These are phyloP conservation scores for Sparassis latifolia DNA, from an alignment of 1,284 basidiomycete genomes.

Conservation along the genomic window DNA sequence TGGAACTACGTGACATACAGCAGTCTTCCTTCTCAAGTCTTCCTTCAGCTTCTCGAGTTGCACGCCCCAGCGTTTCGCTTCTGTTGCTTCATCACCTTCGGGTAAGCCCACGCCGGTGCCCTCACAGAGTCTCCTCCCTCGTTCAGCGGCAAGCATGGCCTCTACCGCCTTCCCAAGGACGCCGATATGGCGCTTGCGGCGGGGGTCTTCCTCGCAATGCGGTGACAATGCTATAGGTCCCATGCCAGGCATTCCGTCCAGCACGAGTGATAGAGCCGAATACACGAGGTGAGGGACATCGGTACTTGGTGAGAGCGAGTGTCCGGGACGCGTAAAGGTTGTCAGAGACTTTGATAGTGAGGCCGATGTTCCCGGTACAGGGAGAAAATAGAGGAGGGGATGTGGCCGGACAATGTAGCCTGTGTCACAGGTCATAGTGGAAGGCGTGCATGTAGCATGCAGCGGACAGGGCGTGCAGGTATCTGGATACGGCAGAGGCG, in stretches of 20 bases:
- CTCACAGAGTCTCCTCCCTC: slow-evolving; percentile 67
- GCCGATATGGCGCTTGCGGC: slow-evolving; percentile 73
- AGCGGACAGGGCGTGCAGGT: slow-evolving; percentile 83
- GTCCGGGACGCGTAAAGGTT: slow-evolving; percentile 8
- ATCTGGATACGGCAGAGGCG: slow-evolving; percentile 57
- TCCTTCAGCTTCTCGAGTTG: slow-evolving; percentile 50
- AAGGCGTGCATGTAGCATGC: slow-evolving; percentile 69
- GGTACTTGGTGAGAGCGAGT: slow-evolving; percentile 28
- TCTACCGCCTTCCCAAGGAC: slow-evolving; percentile 73
- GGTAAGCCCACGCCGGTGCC: slow-evolving; percentile 40
- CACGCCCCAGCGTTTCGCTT: slow-evolving; percentile 72
- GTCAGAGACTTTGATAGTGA: slow-evolving; percentile 18
- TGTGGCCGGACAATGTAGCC: slow-evolving; percentile 71
- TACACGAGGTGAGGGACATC: slow-evolving; percentile 25
- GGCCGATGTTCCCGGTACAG: slow-evolving; percentile 20
- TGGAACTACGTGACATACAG: slow-evolving; percentile 35
- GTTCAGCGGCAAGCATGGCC: slow-evolving; percentile 56
- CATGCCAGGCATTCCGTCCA: slow-evolving; percentile 74
- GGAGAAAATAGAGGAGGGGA: slow-evolving; percentile 50
- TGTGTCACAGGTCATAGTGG: slow-evolving; percentile 62
- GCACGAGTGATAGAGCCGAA: slow-evolving; percentile 11
- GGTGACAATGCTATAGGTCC: slow-evolving; percentile 79
- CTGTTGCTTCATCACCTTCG: slow-evolving; percentile 28
- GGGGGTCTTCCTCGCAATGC: slow-evolving; percentile 78
- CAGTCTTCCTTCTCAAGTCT: slow-evolving; percentile 46